Conservation (phyloP, 768 basidiomycete genomes). For the Lactifluus rugatus region DNA sequence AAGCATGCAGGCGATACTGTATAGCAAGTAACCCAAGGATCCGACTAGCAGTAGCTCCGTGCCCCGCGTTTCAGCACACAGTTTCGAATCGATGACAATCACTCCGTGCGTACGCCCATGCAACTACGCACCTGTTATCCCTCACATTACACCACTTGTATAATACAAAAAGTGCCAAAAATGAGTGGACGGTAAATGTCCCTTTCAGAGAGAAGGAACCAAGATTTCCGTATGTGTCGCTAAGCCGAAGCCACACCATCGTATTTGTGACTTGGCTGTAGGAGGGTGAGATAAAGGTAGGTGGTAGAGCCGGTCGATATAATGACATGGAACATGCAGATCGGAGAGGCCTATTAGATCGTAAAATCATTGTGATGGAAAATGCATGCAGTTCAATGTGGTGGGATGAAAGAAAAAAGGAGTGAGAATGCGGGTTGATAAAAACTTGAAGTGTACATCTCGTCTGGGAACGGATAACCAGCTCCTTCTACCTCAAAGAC, state of each 20-base stretch:
- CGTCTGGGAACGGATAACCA: not conserved
- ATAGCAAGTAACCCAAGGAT: too few species aligned
- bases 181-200: not conserved
- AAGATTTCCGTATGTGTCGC: slow-evolving; percentile 4
- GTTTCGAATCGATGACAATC: not conserved
- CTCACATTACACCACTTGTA: not conserved
- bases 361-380: slow-evolving; percentile 10
- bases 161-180: slow-evolving; percentile 6
- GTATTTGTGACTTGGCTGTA: not conserved
- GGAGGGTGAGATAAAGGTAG: not conserved
- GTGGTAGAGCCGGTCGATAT: not conserved
- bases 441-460: not conserved
- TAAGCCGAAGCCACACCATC: not conserved
- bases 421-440: not conserved
- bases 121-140: not conserved
- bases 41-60: too few species aligned
- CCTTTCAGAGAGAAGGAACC: slow-evolving; percentile 2
- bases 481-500: slow-evolving; percentile 3
- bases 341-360: slow-evolving; percentile 12
- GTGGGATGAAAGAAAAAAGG: not conserved
- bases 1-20: too few species aligned
- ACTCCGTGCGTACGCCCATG: not conserved
- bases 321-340: slow-evolving; percentile 13
- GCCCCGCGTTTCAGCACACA: not conserved
- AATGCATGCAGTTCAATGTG: not conserved